Evolutionary conservation across 78 protist species (phyloP).

Genomic region (Speleostelium caveatum): DNA sequence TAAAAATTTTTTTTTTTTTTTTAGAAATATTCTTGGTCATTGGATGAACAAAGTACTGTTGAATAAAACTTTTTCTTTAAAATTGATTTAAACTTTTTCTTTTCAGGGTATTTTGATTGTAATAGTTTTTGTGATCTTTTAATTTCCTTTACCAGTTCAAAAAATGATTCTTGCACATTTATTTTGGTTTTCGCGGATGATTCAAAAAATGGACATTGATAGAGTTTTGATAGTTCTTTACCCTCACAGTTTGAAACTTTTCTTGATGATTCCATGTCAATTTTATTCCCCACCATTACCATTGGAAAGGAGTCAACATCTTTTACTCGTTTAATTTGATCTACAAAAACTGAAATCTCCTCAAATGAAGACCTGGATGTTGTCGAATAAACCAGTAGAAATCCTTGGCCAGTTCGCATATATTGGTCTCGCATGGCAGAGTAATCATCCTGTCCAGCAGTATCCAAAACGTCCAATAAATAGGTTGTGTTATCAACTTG

Average conservation of each 20-base stretch:
- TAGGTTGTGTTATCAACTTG: no score
- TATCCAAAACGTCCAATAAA: no score
- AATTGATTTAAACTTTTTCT: not conserved
- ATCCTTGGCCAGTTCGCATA: constrained; percentile 35
- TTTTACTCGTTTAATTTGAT: constrained; percentile 17
- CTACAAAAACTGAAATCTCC: constrained; percentile 7
- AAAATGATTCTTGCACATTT: constrained; percentile 83
- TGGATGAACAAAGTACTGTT: no score
- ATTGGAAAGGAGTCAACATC: constrained; percentile 77
- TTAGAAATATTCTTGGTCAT: no score
- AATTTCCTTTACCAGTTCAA: constrained; percentile 86
- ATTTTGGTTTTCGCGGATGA: constrained; percentile 79
- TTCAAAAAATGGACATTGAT: constrained; percentile 83
- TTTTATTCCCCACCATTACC: constrained; percentile 91
- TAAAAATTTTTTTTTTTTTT: no score
- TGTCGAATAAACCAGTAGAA: constrained; percentile 29
- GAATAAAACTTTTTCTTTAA: not conserved
- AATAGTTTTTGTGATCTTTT: not conserved
- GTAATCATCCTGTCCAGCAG: no score
- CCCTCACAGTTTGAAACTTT: constrained; percentile 78
- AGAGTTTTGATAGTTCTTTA: constrained; percentile 59
- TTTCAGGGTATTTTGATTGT: not conserved
- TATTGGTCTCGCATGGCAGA: constrained; percentile 81
- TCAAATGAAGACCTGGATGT: constrained; percentile 29
- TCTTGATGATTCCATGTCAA: constrained; percentile 75